Evolutionary conservation across 352 stramenopile genomes (phyloP), one percentile per base, ranked within the genome.

Genomic region (Pythium myriotylum): DNA sequence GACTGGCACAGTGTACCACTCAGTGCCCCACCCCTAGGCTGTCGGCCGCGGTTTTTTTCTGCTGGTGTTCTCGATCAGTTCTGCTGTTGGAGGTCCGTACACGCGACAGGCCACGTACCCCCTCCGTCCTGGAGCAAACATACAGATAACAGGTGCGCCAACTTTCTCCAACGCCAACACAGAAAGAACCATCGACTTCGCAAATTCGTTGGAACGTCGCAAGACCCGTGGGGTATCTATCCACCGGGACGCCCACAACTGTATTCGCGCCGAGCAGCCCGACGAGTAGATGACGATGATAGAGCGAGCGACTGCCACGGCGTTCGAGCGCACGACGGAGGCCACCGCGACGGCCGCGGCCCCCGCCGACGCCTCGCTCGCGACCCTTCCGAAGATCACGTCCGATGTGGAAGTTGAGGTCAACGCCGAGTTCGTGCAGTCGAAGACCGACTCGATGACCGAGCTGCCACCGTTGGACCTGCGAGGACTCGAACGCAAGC

Each of bases 51-150:
- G n/a, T 13, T 47, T 54, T 51, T 51, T 67, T 67, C 60, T 62
- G 52, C 45, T 68, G 60, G 60, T 68, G 60, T 68, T 68, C 60
- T 68, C 46, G 39, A 19, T 52, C 9, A 19, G 4, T 62, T 68
- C 60, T 61, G 50, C 43, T 66, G 49, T 57, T 52, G 41, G 29
- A 43, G 50, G 40, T 45, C 26, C 35, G 20, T 16, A 45, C 23
- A 48, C 54, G 14, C 20, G 17, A 41, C 56, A 37, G 56, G 46
- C 45, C 45, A 63, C 39, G 39, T 43, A 59, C 52, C 19, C 13
- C 8, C n/a, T 3, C 22, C 39, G 17, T 10, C 10, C 5, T n/a
- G 22, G 54, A 17, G 17, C 52, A 42, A 60, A 60, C 42, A 51
- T 55, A 46, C 50, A 51, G 40, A 67, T 29, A 42, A 47, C 46